Evolutionary conservation across 495 filamentous ascomycete species (phyloP).

Genomic region (Bathelium albidoporum): DNA sequence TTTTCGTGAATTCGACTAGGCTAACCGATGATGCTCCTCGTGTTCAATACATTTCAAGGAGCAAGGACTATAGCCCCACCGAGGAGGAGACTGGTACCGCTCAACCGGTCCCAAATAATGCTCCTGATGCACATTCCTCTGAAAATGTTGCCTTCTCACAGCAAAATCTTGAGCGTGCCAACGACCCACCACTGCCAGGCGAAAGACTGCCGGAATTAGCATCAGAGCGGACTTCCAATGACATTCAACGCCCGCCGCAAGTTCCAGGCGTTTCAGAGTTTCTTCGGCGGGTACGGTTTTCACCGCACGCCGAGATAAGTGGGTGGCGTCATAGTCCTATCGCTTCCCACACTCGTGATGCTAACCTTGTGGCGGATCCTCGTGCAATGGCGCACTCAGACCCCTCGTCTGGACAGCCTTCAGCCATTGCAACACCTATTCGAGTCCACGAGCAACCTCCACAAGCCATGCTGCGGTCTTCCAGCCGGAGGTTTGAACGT

Average conservation of each 20-base stretch:
- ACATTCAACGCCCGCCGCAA: not conserved
- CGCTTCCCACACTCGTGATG: not conserved
- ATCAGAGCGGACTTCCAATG: not conserved
- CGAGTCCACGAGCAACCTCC: not conserved
- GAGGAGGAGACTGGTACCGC: not conserved
- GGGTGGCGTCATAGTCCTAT: not conserved
- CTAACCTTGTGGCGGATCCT: not conserved
- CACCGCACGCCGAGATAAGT: not conserved
- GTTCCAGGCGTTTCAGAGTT: not conserved
- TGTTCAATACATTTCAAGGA: not conserved
- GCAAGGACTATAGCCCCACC: not conserved
- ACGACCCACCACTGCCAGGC: not conserved
- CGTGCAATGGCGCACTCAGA: not conserved
- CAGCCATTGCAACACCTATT: not conserved
- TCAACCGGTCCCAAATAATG: not conserved
- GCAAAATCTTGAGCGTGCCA: not conserved
- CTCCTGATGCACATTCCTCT: not conserved
- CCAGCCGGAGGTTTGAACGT: not conserved
- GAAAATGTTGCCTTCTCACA: not conserved
- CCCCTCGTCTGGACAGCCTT: not conserved
- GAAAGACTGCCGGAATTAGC: not conserved
- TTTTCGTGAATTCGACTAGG: not conserved
- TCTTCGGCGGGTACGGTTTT: not conserved
- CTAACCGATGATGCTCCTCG: not conserved
- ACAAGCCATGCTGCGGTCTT: not conserved